Base-by-base conservation (phyloP, 1,139 yeast genomes). In the Wickerhamiella pararugosa region DNA sequence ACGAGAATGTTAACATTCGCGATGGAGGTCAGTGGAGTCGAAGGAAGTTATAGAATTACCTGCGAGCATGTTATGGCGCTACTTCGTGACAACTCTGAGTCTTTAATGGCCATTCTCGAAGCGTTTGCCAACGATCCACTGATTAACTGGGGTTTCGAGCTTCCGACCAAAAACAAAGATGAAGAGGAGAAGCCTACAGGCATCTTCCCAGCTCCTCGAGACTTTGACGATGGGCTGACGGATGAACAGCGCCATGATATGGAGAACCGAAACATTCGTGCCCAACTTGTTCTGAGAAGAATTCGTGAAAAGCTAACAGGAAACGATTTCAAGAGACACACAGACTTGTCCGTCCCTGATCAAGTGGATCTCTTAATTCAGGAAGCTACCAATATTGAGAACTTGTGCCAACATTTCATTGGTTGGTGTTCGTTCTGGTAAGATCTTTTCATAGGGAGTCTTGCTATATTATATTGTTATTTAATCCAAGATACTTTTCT, bases 341-440 rank as follows among this genome's bases (percentile, higher is more conserved):
- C 70, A 40, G 86, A 79, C 34, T 66, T 92, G 49, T 81, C 77
- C 53, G 87, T 87, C 34, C 80, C 93, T 1, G 76, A 80, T 2
- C 99, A 92, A 60, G 98, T 92, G 36, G 97, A 90, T 53, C 79
- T 79, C 58, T 67, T 92, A 59, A 90, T 92, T 43, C 94, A 83
- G 55, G 96, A 92, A 58, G 98, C 98, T 1, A 90, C 97, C 0
- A 81, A 94, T 45, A 94, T 90, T 29, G 98, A 92, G 58, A 90
- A 90, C 54, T 65, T 92, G 46, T 90, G 98, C 57, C 95, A 86
- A 60, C 98, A 90, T 60, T 92, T 83, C 57, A 82, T 92, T 49
- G 99, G 99, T 15, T 92, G 99, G 98, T 90, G 98, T 63, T 82
- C 97, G 0, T 90, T 87, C 74, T 90, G 98, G 97, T 87, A 54